A percentile compares a stretch with the other conserved stretches of the same genome.
These are phyloP conservation scores for Austropuccinia psidii DNA, from an alignment of 1,284 basidiomycete genomes.

Conservation along the genomic window DNA sequence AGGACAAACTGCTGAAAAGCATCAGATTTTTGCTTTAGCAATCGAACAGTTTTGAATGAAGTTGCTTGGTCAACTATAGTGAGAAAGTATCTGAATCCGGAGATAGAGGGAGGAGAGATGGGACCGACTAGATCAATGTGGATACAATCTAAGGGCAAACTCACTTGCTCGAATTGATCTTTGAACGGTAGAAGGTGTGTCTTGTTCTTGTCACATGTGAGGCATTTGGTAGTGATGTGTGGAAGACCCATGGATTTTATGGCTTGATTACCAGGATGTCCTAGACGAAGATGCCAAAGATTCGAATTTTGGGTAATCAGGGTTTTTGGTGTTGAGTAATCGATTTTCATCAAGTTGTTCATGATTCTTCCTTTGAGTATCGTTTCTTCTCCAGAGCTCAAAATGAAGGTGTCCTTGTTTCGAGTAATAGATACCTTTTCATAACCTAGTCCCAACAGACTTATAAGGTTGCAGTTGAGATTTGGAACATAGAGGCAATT, in stretches of 20 bases:
- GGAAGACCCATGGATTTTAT: not conserved
- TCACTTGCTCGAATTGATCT: not conserved
- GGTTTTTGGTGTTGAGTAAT: too few species aligned
- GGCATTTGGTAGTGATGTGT: not conserved
- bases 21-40: not conserved
- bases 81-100: not conserved
- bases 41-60: not conserved
- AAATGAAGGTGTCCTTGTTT: too few species aligned
- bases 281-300: not conserved
- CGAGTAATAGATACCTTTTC: too few species aligned
- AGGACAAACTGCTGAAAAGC: not conserved
- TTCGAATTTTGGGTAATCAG: too few species aligned
- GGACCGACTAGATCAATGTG: constrained; percentile 5
- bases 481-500: too few species aligned
- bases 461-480: too few species aligned
- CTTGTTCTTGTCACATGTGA: not conserved
- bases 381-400: too few species aligned
- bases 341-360: too few species aligned
- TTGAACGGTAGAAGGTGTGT: not conserved
- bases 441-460: too few species aligned
- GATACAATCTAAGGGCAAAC: not conserved
- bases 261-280: not conserved
- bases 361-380: too few species aligned
- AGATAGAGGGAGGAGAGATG: not conserved
- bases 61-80: constrained; percentile 1